These are phyloP conservation scores for Coprinopsis sp. DNA, from an alignment of 768 basidiomycete genomes.

Conservation along the genomic window DNA sequence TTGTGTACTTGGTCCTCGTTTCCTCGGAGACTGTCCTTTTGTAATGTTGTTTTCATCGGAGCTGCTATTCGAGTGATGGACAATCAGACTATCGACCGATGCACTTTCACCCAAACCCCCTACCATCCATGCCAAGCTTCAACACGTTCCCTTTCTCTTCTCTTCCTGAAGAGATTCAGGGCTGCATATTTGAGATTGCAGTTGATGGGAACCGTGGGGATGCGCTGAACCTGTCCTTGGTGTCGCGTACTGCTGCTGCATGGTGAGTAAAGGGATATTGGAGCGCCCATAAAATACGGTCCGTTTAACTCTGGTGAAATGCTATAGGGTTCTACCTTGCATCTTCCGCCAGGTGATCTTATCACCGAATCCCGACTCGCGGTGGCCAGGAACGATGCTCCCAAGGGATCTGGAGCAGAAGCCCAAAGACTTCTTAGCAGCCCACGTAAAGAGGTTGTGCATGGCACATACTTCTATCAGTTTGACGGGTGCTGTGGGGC, in stretches of 20 bases:
- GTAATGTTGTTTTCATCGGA: too few relatives aligned
- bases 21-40: too few relatives aligned
- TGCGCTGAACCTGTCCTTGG: conserved; percentile 28
- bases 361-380: too few relatives aligned
- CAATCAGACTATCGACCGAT: too few relatives aligned
- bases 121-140: background rate
- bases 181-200: conserved; percentile 32
- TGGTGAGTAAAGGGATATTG: conserved; percentile 24
- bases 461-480: conserved; percentile 30
- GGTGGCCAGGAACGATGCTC: conserved; percentile 28
- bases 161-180: conserved; percentile 38
- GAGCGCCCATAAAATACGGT: conserved; percentile 3
- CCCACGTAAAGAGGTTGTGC: conserved; percentile 35
- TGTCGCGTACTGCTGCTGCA: conserved; percentile 28
- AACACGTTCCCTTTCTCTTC: conserved; percentile 22
- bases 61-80: too few relatives aligned
- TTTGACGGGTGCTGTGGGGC: conserved; percentile 23
- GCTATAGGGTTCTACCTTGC: conserved; percentile 32
- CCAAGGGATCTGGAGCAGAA: conserved; percentile 29
- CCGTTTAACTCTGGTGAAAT: background rate
- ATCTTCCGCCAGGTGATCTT: conserved; percentile 36
- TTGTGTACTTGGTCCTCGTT: too few relatives aligned
- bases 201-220: conserved; percentile 22
- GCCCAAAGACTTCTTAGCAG: conserved; percentile 32
- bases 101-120: too few relatives aligned